These are phyloP conservation scores for Fusarium albosuccineum DNA, from an alignment of 2,329 filamentous ascomycete species.

Conservation along the genomic window DNA sequence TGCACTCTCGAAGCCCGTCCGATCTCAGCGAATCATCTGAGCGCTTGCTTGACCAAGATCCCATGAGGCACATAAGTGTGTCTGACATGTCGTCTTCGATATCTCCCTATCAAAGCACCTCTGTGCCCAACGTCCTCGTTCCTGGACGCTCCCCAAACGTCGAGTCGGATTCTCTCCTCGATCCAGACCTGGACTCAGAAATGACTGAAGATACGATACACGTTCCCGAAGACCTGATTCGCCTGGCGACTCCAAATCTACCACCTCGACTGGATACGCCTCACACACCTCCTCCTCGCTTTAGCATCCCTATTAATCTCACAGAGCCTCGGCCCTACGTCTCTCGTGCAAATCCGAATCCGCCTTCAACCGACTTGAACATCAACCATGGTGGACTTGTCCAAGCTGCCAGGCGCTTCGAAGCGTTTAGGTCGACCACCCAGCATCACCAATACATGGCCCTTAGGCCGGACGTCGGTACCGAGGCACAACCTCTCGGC, in stretches of 20 bases:
- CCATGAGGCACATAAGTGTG: constrained; percentile 37
- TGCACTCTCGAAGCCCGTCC: constrained; percentile 40
- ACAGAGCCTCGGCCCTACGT: constrained; percentile 17
- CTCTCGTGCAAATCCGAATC: background rate
- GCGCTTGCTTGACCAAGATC: constrained; percentile 30
- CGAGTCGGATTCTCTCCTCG: constrained; percentile 40
- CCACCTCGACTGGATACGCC: constrained; percentile 44
- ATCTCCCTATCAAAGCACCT: constrained; percentile 26
- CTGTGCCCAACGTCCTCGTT: constrained; percentile 18
- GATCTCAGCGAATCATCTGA: constrained; percentile 40
- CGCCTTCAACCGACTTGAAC: constrained; percentile 17
- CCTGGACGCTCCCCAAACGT: constrained; percentile 14
- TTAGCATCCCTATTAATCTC: constrained; percentile 23
- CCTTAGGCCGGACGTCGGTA: constrained; percentile 37
- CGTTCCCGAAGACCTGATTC: constrained; percentile 39
- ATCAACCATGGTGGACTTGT: constrained; percentile 42
- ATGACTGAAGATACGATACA: constrained; percentile 20
- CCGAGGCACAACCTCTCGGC: constrained; percentile 31
- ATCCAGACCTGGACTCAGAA: constrained; percentile 25
- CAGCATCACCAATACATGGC: constrained; percentile 40
- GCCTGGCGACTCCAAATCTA: constrained; percentile 43
- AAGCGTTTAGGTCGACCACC: constrained; percentile 39
- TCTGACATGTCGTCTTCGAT: constrained; percentile 37
- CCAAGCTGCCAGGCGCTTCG: constrained; percentile 42
- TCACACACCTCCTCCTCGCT: constrained; percentile 32